Conservation (phyloP, 2,329 filamentous ascomycete species). For the Scedosporium aurantiacum region DNA sequence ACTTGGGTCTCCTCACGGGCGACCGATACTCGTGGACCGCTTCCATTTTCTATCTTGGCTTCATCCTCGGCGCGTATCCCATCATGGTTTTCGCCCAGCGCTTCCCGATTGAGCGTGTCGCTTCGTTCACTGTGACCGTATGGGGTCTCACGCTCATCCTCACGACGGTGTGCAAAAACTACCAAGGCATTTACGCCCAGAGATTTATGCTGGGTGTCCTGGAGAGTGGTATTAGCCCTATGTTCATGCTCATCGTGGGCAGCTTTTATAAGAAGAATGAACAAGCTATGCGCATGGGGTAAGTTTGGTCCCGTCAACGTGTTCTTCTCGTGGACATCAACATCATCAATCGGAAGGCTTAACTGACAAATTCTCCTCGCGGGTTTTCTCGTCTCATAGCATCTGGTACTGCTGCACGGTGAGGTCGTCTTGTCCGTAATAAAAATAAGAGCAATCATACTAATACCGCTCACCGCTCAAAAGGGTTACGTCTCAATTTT, state of each 20-base stretch:
- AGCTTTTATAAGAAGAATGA: slow-evolving; percentile 6
- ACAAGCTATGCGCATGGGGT: slow-evolving; percentile 9
- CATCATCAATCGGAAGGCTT: neutral
- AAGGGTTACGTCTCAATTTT: slow-evolving; percentile 12
- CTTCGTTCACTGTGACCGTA: slow-evolving; percentile 5
- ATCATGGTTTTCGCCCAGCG: slow-evolving; percentile 20
- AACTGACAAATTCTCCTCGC: neutral
- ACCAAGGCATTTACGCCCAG: slow-evolving; percentile 28
- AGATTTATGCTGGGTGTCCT: slow-evolving; percentile 35
- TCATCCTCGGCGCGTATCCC: slow-evolving; percentile 23
- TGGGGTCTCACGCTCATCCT: slow-evolving; percentile 27
- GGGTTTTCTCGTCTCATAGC: neutral
- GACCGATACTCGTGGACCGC: slow-evolving; percentile 28
- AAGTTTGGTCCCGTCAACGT: neutral
- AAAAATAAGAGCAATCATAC: no score
- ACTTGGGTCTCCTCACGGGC: slow-evolving; percentile 20
- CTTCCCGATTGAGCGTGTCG: slow-evolving; percentile 11
- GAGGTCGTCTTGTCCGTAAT: no score
- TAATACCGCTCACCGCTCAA: no score
- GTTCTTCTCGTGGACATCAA: neutral
- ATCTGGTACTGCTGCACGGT: slow-evolving; percentile 8
- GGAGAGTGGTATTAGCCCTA: slow-evolving; percentile 35
- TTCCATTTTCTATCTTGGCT: slow-evolving; percentile 29
- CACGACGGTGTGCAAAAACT: slow-evolving; percentile 29
- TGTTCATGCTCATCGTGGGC: slow-evolving; percentile 37